Conservation (phyloP, 176 grass and related monocot species). For the Bothriochloa decipiens region DNA sequence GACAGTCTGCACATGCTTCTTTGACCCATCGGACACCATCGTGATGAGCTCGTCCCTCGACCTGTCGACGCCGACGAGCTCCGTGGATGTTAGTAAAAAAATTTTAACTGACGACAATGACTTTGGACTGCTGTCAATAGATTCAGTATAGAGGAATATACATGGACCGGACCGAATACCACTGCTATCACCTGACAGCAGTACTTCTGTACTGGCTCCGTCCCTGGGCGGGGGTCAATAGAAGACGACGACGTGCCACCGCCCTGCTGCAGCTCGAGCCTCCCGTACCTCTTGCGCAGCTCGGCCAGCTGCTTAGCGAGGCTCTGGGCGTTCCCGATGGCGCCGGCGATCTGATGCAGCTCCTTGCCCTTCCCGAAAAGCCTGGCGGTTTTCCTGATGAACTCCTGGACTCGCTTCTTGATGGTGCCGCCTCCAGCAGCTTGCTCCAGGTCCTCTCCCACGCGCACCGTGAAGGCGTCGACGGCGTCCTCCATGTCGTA, state of each 20-base stretch:
- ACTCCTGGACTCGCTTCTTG: neutral
- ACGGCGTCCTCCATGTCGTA: slow-evolving; percentile 35
- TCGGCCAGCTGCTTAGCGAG: neutral
- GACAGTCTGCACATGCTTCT: neutral
- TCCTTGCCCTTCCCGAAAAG: neutral
- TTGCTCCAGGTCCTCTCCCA: neutral
- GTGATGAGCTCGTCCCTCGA: neutral
- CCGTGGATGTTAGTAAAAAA: neutral
- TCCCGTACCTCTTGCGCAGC: neutral
- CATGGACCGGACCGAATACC: no score
- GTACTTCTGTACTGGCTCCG: no score
- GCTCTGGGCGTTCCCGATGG: neutral
- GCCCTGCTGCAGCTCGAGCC: neutral
- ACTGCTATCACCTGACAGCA: no score
- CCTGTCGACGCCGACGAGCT: slow-evolving; percentile 19
- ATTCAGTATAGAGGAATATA: no score
- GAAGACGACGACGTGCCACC: no score
- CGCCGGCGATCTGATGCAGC: neutral
- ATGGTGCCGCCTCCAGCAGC: neutral
- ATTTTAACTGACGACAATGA: no score
- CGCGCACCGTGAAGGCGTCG: neutral
- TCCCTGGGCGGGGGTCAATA: neutral
- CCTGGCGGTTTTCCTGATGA: neutral
- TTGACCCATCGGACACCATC: neutral
- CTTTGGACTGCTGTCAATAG: no score